These are phyloP conservation scores for Testicularia cyperi DNA, from an alignment of 1,284 basidiomycete genomes.

Conservation along the genomic window DNA sequence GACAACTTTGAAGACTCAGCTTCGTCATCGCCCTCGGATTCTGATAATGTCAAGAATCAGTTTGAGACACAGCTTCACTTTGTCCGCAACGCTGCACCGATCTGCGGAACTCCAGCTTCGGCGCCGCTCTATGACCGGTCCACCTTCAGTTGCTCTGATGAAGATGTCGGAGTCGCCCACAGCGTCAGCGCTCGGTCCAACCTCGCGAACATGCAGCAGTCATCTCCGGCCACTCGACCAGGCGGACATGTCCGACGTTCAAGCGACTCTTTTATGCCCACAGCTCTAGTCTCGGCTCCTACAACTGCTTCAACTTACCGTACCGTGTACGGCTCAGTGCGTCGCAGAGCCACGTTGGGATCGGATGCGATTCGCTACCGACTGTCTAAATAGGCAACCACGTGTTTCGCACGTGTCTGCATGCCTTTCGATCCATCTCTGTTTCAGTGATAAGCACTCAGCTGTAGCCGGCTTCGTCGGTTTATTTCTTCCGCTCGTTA, in stretches of 20 bases:
- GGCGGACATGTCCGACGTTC: constrained; percentile 5
- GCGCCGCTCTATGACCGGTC: constrained; percentile 8
- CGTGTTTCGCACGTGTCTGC: no score
- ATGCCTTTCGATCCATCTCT: constrained; percentile 3
- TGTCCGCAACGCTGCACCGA: constrained; percentile 21
- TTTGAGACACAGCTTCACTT: constrained; percentile 24
- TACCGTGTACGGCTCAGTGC: constrained; percentile 4
- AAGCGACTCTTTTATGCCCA: constrained; percentile 15
- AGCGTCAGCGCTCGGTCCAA: constrained; percentile 1
- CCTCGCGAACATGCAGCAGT: no score
- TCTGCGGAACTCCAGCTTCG: constrained; percentile 12
- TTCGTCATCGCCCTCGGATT: constrained; percentile 8
- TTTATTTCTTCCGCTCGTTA: no score
- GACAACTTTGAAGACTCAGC: constrained; percentile 32
- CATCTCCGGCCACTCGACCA: no score
- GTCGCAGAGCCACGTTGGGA: constrained; percentile 25
- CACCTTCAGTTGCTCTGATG: not conserved
- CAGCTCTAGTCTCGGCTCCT: constrained; percentile 6
- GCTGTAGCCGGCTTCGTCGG: no score
- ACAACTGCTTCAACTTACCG: not conserved
- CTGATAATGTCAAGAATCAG: constrained; percentile 6
- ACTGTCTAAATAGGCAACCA: no score
- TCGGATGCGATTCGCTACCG: constrained; percentile 6
- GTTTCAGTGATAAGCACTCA: no score
- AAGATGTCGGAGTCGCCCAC: not conserved